Evolutionary conservation across 768 basidiomycete genomes (phyloP).

Genomic region (Crucibulum laeve): DNA sequence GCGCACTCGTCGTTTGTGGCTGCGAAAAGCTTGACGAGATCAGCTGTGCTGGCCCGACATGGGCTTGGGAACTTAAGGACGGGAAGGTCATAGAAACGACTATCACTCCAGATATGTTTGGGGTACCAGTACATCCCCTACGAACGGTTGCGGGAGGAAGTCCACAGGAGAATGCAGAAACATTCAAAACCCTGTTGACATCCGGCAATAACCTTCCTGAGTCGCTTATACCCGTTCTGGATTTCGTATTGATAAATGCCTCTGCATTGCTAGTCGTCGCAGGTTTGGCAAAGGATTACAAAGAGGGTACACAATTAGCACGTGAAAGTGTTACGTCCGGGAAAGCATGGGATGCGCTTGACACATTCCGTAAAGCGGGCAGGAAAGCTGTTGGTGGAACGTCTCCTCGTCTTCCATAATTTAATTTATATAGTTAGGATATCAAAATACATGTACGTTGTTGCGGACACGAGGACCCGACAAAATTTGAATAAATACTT

Average conservation of each 20-base stretch:
- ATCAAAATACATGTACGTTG: too few species aligned
- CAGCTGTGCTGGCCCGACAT: constrained; percentile 87
- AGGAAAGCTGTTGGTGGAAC: constrained; percentile 16
- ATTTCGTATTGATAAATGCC: constrained; percentile 90
- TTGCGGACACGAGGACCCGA: too few species aligned
- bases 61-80: constrained; percentile 76
- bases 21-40: constrained; percentile 92
- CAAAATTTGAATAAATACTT: too few species aligned
- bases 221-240: constrained; percentile 57
- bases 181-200: constrained; percentile 60
- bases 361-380: constrained; percentile 44
- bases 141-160: constrained; percentile 63
- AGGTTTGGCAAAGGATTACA: constrained; percentile 65
- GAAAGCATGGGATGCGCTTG: constrained; percentile 53
- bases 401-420: too few species aligned
- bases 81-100: constrained; percentile 59
- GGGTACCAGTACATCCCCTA: constrained; percentile 68
- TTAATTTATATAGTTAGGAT: too few species aligned
- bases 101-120: constrained; percentile 74
- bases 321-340: constrained; percentile 55
- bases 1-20: constrained; percentile 92
- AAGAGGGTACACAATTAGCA: constrained; percentile 69
- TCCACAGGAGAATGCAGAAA: constrained; percentile 79
- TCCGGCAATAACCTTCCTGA: constrained; percentile 53
- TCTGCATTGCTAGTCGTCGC: constrained; percentile 85